phyloP scores from a whole-genome alignment of 2,329 filamentous ascomycete genomes.

The Aspergillus hiratsukae region DNA sequence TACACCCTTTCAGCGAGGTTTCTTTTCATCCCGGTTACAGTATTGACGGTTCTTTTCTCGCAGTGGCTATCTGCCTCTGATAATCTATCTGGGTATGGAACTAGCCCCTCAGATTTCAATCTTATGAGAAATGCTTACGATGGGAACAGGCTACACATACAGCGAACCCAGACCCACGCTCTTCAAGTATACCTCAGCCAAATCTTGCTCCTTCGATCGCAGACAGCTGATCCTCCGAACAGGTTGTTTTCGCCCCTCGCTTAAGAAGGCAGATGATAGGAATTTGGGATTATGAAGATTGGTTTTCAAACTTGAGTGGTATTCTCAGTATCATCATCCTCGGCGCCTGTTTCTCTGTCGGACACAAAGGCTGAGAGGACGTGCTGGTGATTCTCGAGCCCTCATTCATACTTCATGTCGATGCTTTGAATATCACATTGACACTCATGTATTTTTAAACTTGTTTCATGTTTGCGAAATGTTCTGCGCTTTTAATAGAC shows the following conservation, averaged over 20 bases:
- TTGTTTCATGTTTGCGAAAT: conserved; percentile 7
- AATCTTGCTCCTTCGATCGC: conserved; percentile 18
- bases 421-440: conserved; percentile 9
- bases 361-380: background rate
- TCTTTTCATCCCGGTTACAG: conserved; percentile 1
- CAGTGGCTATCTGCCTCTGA: conserved; percentile 92
- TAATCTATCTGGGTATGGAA: conserved; percentile 84
- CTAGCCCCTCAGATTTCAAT: background rate
- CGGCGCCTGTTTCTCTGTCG: background rate
- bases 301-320: background rate
- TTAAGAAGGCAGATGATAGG: conserved; percentile 19
- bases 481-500: conserved; percentile 8
- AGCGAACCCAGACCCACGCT: conserved; percentile 84
- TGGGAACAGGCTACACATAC: conserved; percentile 72
- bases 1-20: conserved; percentile 27
- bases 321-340: background rate
- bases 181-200: conserved; percentile 54
- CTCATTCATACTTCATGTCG: conserved; percentile 4
- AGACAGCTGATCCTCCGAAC: conserved; percentile 12
- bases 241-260: conserved; percentile 43
- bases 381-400: background rate
- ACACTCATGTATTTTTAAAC: conserved; percentile 26
- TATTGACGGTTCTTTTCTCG: conserved; percentile 16
- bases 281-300: background rate
- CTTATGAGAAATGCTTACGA: conserved; percentile 15